Base-by-base conservation (phyloP, 2,329 filamentous ascomycete species). In the Claviceps spartinae region DNA sequence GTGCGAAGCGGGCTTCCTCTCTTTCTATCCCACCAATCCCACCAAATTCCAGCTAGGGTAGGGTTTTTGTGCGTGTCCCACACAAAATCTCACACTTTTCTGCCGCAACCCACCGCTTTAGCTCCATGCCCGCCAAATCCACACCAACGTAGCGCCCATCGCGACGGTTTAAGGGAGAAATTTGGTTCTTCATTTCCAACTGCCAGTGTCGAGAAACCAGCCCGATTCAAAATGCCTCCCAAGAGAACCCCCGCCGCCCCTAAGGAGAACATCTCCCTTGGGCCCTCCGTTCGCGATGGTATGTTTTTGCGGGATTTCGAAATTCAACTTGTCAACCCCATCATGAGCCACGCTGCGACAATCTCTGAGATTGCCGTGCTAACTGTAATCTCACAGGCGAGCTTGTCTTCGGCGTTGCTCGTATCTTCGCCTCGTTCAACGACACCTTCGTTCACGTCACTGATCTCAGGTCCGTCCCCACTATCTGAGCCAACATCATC, bases 181-280 rank as follows among this genome's bases (percentile, higher is more conserved):
- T 8, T 26, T 52, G 41, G 47, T 43, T 56, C 61, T 54, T 60
- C 60, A 65, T 64, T 64, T 61, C 62, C 64, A 64, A 60, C 59
- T 62, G 62, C 63, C 60, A 65, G 58, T 61, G 58, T 64, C 63
- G 57, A 64, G 61, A 57, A 62, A 64, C 60, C 65, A 63, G 61
- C 9, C 38, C 60, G 60, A 61, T 66, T 73, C 79, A 87, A 75
- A 71, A 97, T 97, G 91, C 78, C 90, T 75, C 90, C 90, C 73
- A 94, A 94, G 83, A 90, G 91, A 81, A 83, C 84, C 73, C 76
- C 82, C 71, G 76, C 82, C 71, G 83, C 86, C 68, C 80, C 82
- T 66, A 83, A 91, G 79, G 93, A 97, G 85, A 98, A 98, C 79
- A 93, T 98, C 81, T 90, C 86, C 75, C 83, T 97, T 67, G 93